These are phyloP conservation scores for Penicillium griseofulvum DNA, from an alignment of 2,329 filamentous ascomycete genomes.

Conservation along the genomic window DNA sequence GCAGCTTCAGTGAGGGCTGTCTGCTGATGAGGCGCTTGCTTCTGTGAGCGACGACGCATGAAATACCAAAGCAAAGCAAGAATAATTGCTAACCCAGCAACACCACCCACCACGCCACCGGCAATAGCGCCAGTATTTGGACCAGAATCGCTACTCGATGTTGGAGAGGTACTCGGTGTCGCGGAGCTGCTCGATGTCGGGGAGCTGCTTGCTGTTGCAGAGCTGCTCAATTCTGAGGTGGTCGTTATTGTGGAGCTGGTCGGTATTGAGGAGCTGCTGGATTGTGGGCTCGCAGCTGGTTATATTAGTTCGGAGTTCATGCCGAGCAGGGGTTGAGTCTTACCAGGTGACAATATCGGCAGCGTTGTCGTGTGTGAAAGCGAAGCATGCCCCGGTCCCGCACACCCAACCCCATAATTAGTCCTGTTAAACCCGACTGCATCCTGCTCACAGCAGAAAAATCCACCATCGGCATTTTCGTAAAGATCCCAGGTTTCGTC, in stretches of 20 bases:
- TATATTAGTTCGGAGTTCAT: not conserved
- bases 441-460: not conserved
- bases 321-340: not conserved
- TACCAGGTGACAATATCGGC: not conserved
- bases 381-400: not conserved
- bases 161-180: not conserved
- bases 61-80: slow-evolving; percentile 11
- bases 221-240: not conserved
- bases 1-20: not conserved
- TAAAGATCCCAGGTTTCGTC: not conserved
- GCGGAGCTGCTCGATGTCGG: not conserved
- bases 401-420: not conserved
- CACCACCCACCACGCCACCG: slow-evolving; percentile 18
- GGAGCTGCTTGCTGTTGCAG: not conserved
- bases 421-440: not conserved
- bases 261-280: not conserved
- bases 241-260: not conserved
- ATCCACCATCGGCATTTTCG: not conserved
- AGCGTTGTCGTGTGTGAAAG: too few relatives aligned
- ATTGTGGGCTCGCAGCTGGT: not conserved
- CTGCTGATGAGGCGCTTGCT: not conserved
- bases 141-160: not conserved
- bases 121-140: slow-evolving; percentile 4
- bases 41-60: slow-evolving; percentile 5
- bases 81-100: slow-evolving; percentile 14